Percentiles rank a stretch among this genome's conserved stretches.
phyloP scores from a whole-genome alignment of 345 rosid genomes.

The Eucalyptus caleyi region DNA sequence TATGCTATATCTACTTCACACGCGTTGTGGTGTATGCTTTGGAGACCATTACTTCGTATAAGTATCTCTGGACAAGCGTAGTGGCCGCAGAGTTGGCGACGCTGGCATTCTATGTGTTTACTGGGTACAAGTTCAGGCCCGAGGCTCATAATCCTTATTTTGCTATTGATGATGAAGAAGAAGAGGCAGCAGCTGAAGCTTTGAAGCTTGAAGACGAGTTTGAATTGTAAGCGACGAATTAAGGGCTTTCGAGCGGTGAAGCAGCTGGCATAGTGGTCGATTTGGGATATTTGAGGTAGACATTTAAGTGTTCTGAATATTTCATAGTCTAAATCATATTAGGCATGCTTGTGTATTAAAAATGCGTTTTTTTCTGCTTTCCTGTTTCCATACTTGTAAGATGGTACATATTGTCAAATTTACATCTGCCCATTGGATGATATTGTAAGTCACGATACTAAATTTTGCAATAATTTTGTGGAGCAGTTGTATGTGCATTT shows the following conservation, averaged over 20 bases:
- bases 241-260: background rate
- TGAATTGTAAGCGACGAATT: slow-evolving; percentile 37
- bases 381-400: background rate
- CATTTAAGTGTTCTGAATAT: background rate
- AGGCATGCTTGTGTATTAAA: background rate
- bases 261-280: background rate
- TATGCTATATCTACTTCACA: slow-evolving; percentile 92
- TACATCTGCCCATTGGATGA: background rate
- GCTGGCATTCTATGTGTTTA: slow-evolving; percentile 71
- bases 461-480: background rate
- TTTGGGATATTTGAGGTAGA: slow-evolving; percentile 10
- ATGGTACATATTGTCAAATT: background rate
- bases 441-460: background rate
- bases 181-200: slow-evolving; percentile 94
- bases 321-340: background rate
- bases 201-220: slow-evolving; percentile 98
- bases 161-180: slow-evolving; percentile 91
- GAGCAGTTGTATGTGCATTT: background rate
- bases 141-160: slow-evolving; percentile 96
- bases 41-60: slow-evolving; percentile 85
- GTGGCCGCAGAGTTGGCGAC: slow-evolving; percentile 89
- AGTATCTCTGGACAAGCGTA: slow-evolving; percentile 83
- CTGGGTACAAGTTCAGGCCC: slow-evolving; percentile 84
- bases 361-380: background rate
- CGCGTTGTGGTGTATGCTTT: slow-evolving; percentile 83